These are phyloP conservation scores for Beauveria bassiana DNA, from an alignment of 2,329 filamentous ascomycete genomes.

Conservation along the genomic window DNA sequence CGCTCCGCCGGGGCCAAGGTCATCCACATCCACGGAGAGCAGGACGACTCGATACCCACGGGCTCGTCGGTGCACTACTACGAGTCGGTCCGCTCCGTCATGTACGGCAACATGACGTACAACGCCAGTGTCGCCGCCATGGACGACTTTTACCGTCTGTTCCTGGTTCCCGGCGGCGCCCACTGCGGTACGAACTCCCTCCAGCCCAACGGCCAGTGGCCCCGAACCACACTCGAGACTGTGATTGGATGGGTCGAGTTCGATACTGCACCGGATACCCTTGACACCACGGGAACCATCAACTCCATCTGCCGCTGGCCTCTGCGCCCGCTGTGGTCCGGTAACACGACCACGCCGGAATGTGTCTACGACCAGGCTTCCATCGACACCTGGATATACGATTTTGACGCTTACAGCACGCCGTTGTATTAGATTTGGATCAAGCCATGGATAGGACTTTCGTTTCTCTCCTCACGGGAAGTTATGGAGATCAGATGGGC, in stretches of 20 bases:
- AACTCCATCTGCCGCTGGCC: constrained; percentile 36
- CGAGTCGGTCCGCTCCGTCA: constrained; percentile 40
- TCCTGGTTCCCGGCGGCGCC: constrained; percentile 39
- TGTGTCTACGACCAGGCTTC: not conserved
- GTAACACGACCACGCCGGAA: not conserved
- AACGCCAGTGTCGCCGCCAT: constrained; percentile 33
- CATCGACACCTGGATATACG: not conserved
- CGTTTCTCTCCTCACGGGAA: too few species aligned
- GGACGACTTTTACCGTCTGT: constrained; percentile 37
- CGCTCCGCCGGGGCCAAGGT: constrained; percentile 43
- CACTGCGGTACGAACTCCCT: constrained; percentile 38
- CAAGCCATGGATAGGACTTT: too few species aligned
- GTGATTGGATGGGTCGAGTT: constrained; percentile 47
- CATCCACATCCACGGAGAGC: constrained; percentile 49
- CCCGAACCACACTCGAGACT: constrained; percentile 35
- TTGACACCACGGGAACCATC: constrained; percentile 34
- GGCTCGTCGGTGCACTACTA: constrained; percentile 47
- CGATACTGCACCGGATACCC: constrained; percentile 32
- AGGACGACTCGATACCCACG: constrained; percentile 42
- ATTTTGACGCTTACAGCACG: not conserved
- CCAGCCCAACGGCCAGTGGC: constrained; percentile 33
- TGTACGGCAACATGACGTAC: constrained; percentile 35
- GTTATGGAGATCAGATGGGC: too few species aligned
- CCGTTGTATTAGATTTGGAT: not conserved
- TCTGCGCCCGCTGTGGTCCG: constrained; percentile 30